Base-by-base conservation (phyloP, 2,329 filamentous ascomycete genomes). In the Polychaeton citri region DNA sequence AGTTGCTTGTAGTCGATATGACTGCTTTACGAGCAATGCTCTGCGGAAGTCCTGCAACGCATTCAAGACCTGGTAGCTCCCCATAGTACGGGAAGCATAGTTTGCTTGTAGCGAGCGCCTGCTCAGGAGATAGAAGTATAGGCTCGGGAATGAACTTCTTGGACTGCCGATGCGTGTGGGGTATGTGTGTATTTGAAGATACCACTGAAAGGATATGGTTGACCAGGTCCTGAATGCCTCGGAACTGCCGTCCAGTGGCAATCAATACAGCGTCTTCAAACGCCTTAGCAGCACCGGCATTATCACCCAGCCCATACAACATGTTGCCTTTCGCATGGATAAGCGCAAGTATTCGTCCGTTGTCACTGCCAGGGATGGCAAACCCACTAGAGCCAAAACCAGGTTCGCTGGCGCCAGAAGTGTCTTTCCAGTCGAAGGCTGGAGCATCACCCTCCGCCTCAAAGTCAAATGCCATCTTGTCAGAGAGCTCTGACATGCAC, bases 281-380 rank as follows among this genome's bases (percentile, higher is more conserved):
- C 3, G 90, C 85, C 48, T 77, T 74, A 1, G 88, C 86, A 30
- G 90, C 90, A 28, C 71, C 74, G 26, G 71, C 67, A 44, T 90
- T 81, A 45, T 95, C 80, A 32, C 88, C 88, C 19, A 92, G 64
- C 18, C 83, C 77, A 59, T 98, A 98, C 2, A 96, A 69, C 80
- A 96, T 92, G 43, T 96, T 96, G n/a, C 88, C 90, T 59, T 96
- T 98, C 15, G 88, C 87, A 60, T 98, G 90, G 28, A 96, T 77
- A 12, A 98, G 69, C n/a, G 86, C 82, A 31, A 98, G 71, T 51
- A 98, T 85, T 40, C 90, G 76, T 6, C 88, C 90, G 54, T 95
- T 96, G 47, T 98, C 90, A 30, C 72, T 76, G 2, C 80, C 86
- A 4, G 86, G 73, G 30, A 98, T 78, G 10, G 76, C 73, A 57